These are phyloP conservation scores for Lunularia cruciata DNA, from an alignment of 225 moss, liverwort and hornwort species.

Conservation along the genomic window DNA sequence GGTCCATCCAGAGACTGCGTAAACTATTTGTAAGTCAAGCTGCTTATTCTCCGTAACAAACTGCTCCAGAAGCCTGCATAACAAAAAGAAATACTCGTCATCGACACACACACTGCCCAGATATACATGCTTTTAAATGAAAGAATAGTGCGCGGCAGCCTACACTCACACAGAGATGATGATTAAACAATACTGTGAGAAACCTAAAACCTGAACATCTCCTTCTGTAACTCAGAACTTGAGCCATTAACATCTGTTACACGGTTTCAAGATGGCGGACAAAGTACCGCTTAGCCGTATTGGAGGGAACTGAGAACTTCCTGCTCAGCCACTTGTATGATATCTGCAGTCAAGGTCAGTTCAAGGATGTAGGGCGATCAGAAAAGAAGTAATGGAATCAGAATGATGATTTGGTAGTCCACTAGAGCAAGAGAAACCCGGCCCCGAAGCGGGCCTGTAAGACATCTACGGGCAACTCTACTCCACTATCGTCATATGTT, in stretches of 20 bases:
- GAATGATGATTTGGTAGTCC: too few species aligned
- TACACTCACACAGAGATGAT: not conserved
- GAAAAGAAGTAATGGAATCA: too few species aligned
- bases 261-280: too few species aligned
- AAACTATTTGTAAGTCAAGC: slow-evolving; percentile 69
- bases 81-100: not conserved
- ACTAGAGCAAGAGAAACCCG: too few species aligned
- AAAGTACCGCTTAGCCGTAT: slow-evolving; percentile 80
- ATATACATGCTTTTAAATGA: too few species aligned
- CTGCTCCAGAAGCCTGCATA: slow-evolving; percentile 62
- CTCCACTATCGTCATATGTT: too few species aligned
- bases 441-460: too few species aligned
- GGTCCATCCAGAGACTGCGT: slow-evolving; percentile 89
- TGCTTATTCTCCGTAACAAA: slow-evolving; percentile 62
- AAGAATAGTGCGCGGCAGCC: too few species aligned
- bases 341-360: slow-evolving; percentile 54
- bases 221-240: not conserved
- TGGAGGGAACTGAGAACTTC: slow-evolving; percentile 77
- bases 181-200: not conserved
- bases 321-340: slow-evolving; percentile 99
- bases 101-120: too few species aligned
- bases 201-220: not conserved
- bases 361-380: too few species aligned
- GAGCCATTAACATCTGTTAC: not conserved
- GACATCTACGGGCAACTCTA: too few species aligned